Evolutionary conservation across 2,329 filamentous ascomycete genomes (phyloP).

Genomic region (Aureobasidium sp.): DNA sequence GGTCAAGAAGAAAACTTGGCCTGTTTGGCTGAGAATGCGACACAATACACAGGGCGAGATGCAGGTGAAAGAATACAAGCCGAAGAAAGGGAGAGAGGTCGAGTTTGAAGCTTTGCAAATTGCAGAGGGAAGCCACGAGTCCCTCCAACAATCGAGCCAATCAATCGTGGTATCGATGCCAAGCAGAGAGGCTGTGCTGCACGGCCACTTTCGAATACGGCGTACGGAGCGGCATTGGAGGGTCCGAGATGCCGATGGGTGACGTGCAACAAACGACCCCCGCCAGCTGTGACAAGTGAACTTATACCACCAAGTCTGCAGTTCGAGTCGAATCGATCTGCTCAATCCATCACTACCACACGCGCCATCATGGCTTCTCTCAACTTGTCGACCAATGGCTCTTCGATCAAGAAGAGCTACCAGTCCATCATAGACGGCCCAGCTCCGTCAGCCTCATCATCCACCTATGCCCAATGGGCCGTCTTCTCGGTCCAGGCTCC

Average conservation of each 20-base stretch:
- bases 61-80: not conserved
- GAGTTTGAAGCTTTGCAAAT: not conserved
- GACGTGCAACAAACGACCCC: not conserved
- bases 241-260: not conserved
- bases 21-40: conserved; percentile 1
- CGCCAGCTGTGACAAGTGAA: conserved; percentile 3
- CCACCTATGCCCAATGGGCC: conserved; percentile 83
- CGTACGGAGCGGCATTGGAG: not conserved
- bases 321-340: not conserved
- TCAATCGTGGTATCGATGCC: not conserved
- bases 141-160: not conserved
- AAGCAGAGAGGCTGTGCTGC: not conserved
- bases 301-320: too few species aligned
- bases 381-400: conserved; percentile 48
- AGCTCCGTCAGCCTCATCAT: conserved; percentile 54
- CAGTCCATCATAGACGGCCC: conserved; percentile 58
- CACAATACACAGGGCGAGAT: not conserved
- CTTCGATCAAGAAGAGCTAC: conserved; percentile 52
- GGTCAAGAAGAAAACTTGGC: conserved; percentile 3
- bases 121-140: conserved; percentile 1
- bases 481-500: conserved; percentile 90
- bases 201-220: conserved; percentile 1
- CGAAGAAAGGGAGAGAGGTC: not conserved
- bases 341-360: not conserved
- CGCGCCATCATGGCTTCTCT: conserved; percentile 64